Base-by-base conservation (phyloP, 495 filamentous ascomycete species). In the Neurospora pannonica region DNA sequence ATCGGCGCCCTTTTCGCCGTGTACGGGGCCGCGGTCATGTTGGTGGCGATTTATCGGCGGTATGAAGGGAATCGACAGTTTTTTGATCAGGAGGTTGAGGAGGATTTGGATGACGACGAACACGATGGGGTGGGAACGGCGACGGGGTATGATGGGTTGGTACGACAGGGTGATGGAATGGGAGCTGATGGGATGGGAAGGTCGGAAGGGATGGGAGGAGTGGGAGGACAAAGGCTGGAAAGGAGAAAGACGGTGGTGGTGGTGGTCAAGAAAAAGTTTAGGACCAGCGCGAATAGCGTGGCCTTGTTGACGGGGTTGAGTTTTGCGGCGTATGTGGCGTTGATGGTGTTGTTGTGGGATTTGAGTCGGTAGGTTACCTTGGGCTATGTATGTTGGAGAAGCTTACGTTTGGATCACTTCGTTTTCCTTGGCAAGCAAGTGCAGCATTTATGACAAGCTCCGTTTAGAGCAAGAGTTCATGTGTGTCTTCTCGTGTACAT, bases 21-120 rank as follows among this genome's bases (percentile, higher is more conserved):
- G 40, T 98, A 97, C 77, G 95, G 97, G 1, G 90, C 92, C 21
- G 93, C 93, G 17, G 88, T 99, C 17, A 83, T 98, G 77, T 85
- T 93, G 8, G 93, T 93, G 69, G 91, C 93, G 72, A 81, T 94
- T 70, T 94, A 94, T 80, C 87, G 96, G 19, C 89, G 97, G 74
- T 91, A 94, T 75, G 90, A 97, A 79, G 96, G 96, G 74, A 98
- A 99, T 80, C 88, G 87, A 71, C 95, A 98, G 81, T 98, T 99
- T 82, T 98, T 98, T 81, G 90, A 89, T 46, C 90, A 76, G 69
- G 74, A 78, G 34, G 94, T 82, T 79, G 90, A 39, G 89, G 89
- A 69, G 31, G 77, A 79, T 2, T 11, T 39, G 8, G 70, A 10
- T 70, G 60, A 28, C 7, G 72, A 42, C 24, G 54, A n/a, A 71